These are phyloP conservation scores for Zelopaecilomyces penicillatus DNA, from an alignment of 2,329 filamentous ascomycete genomes.

Conservation along the genomic window DNA sequence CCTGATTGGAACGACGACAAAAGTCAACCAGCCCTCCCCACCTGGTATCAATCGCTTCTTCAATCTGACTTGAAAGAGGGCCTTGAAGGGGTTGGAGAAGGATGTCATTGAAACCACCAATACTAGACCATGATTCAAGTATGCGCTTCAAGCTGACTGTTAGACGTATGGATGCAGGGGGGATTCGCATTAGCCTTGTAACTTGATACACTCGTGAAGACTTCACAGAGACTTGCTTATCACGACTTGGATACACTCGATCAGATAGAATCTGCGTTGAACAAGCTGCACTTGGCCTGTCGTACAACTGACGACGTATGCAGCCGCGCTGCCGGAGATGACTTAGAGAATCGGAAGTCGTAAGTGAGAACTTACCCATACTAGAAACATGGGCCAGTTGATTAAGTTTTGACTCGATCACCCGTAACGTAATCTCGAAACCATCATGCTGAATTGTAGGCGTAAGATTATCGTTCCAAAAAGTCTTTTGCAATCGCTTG, in stretches of 20 bases:
- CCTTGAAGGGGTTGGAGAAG: background rate
- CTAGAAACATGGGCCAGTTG: background rate
- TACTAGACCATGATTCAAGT: background rate
- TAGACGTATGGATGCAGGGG: background rate
- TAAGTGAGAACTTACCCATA: background rate
- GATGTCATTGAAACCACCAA: conserved; percentile 1
- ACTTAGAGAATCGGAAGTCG: background rate
- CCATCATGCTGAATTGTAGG: conserved; percentile 29
- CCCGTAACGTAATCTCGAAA: background rate
- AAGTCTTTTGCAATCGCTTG: conserved; percentile 25
- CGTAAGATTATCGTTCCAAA: conserved; percentile 25
- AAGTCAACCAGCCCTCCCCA: conserved; percentile 4
- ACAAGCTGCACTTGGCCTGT: background rate
- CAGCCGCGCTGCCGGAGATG: conserved; percentile 2
- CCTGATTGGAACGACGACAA: background rate
- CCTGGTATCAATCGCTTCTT: background rate
- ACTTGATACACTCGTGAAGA: background rate
- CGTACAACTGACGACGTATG: conserved; percentile 1
- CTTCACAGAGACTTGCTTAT: background rate
- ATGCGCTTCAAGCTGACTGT: background rate
- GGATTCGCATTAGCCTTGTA: background rate
- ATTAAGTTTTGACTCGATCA: background rate
- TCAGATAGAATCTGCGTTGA: rapidly evolving
- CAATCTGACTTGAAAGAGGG: conserved; percentile 6
- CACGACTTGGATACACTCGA: background rate